Evolutionary conservation across 257 asterid genomes (phyloP).

Genomic region (Solanum clarkiae): DNA sequence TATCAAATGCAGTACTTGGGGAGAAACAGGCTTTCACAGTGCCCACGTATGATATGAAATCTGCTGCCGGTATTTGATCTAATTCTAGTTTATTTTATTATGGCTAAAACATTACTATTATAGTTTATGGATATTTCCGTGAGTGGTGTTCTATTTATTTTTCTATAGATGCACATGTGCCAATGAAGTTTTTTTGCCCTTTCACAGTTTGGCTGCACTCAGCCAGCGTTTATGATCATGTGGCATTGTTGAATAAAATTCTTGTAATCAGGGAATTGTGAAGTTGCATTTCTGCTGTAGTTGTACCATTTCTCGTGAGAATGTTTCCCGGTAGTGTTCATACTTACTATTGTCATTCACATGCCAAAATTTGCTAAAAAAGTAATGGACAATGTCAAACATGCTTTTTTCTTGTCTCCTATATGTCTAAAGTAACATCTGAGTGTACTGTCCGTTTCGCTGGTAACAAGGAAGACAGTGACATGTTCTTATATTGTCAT

Average conservation of each 20-base stretch:
- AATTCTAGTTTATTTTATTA: constrained; percentile 36
- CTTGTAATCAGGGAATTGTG: neutral
- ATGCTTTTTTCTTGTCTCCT: neutral
- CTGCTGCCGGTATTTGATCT: constrained; percentile 99
- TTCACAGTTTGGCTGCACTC: neutral
- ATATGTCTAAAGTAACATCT: neutral
- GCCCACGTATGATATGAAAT: constrained; percentile 98
- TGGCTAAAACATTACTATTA: constrained; percentile 6
- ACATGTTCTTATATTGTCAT: neutral
- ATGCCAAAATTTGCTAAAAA: neutral
- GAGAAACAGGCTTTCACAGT: constrained; percentile 98
- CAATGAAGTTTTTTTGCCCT: neutral
- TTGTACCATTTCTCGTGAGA: neutral
- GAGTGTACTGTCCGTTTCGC: neutral
- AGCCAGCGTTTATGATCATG: neutral
- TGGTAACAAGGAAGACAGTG: no score
- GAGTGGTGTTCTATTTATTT: neutral
- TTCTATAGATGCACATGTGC: neutral
- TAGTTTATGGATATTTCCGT: neutral
- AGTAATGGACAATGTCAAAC: neutral
- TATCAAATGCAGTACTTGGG: constrained; percentile 95
- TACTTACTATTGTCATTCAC: neutral
- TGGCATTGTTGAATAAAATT: neutral
- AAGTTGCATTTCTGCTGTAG: neutral
- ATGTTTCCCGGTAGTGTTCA: neutral